Conservation (phyloP, 257 asterid genomes). For the Solanum tarapatanum region DNA sequence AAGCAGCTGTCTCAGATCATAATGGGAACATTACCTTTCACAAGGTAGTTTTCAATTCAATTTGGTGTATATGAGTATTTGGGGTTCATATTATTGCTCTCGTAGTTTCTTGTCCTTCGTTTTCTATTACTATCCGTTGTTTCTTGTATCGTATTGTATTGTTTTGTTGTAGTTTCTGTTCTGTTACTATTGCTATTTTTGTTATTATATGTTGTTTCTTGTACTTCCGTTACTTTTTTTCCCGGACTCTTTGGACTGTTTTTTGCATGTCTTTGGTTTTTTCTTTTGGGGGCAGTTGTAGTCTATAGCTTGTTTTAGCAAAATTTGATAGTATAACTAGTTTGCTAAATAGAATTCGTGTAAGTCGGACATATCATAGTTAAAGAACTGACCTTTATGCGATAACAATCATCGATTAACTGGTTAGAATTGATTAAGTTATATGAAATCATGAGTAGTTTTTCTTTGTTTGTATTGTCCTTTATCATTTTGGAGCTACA, state of each 20-base stretch:
- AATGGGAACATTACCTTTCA: constrained; percentile 78
- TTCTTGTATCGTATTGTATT: too few species aligned
- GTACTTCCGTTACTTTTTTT: too few species aligned
- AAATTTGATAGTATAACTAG: neutral
- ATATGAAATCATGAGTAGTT: neutral
- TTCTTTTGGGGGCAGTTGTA: neutral
- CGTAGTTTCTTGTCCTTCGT: too few species aligned
- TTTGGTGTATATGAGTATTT: neutral
- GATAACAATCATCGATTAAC: neutral
- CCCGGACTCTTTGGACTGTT: too few species aligned
- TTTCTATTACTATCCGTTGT: too few species aligned
- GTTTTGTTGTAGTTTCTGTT: too few species aligned
- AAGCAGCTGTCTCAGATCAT: constrained; percentile 79
- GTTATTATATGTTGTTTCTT: too few species aligned
- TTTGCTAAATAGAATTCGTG: neutral
- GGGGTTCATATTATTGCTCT: neutral
- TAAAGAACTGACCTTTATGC: neutral
- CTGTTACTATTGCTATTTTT: too few species aligned
- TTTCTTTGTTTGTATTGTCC: neutral
- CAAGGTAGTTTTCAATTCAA: constrained; percentile 36
- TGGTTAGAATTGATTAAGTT: neutral
- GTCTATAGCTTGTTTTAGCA: neutral
- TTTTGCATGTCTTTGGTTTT: too few species aligned
- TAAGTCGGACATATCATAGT: neutral
- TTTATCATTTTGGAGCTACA: neutral